Evolutionary conservation across 129 eudicot genomes (phyloP).

Genomic region (Tagetes erecta): DNA sequence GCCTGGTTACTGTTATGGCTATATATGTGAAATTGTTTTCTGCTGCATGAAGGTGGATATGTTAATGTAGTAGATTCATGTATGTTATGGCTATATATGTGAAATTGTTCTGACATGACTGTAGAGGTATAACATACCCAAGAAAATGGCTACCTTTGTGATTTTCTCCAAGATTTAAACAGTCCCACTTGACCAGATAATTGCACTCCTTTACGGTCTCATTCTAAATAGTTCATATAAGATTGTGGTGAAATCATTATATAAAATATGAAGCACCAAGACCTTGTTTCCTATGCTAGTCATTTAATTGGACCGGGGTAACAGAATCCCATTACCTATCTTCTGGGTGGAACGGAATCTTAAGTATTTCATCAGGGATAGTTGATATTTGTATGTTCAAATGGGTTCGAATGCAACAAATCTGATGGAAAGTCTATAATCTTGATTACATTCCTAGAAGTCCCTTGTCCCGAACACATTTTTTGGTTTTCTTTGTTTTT

Average conservation of each 20-base stretch:
- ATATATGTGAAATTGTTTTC: too few species aligned
- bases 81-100: too few species aligned
- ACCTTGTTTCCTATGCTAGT: not conserved
- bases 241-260: not conserved
- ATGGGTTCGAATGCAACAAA: not conserved
- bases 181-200: too few species aligned
- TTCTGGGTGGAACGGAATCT: not conserved
- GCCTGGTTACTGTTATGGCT: too few species aligned
- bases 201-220: too few species aligned
- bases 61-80: too few species aligned
- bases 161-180: too few species aligned
- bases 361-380: not conserved
- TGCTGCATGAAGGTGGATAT: too few species aligned
- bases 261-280: conserved; percentile 1
- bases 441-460: conserved; percentile 3
- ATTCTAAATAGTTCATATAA: not conserved
- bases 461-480: too few species aligned
- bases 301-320: not conserved
- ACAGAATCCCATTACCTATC: not conserved
- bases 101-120: too few species aligned
- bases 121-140: too few species aligned
- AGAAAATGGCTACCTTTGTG: too few species aligned
- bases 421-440: not conserved
- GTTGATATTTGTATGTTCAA: not conserved
- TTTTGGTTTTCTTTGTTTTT: not conserved